Percentiles rank a stretch among this genome's conserved stretches.
phyloP scores from a whole-genome alignment of 2,329 filamentous ascomycete genomes.

The Cephalotrichum gorgonifer region DNA sequence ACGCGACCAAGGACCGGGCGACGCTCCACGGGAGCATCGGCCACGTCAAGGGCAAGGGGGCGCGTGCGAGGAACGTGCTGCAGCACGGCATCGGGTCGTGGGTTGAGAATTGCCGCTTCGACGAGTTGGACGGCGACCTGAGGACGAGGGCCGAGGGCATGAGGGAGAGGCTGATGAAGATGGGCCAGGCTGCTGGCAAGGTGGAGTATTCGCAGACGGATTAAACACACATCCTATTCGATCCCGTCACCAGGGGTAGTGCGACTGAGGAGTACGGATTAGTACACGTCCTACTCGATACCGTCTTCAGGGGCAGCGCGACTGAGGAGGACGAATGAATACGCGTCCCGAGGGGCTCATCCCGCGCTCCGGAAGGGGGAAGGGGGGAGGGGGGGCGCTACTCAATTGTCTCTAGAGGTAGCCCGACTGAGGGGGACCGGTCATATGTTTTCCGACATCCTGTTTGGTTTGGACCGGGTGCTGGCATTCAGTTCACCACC shows the following conservation, averaged over 20 bases:
- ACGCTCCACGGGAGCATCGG: conserved; percentile 67
- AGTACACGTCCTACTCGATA: no score
- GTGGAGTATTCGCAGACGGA: conserved; percentile 55
- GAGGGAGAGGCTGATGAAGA: conserved; percentile 48
- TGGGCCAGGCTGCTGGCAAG: conserved; percentile 47
- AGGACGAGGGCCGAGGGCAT: conserved; percentile 49
- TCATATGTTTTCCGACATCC: no score
- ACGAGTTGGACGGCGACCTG: conserved; percentile 27
- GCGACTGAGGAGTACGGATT: no score
- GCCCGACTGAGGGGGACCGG: no score
- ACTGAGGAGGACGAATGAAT: no score
- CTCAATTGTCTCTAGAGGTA: no score
- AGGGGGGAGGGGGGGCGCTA: no score
- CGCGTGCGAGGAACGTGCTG: conserved; percentile 60
- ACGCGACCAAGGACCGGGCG: conserved; percentile 47
- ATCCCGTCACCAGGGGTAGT: no score
- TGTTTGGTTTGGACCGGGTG: neutral
- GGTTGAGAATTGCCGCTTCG: conserved; percentile 50
- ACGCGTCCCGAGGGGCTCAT: no score
- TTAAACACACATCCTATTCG: no score
- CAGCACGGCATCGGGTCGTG: conserved; percentile 64
- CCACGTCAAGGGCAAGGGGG: conserved; percentile 39
- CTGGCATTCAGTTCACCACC: neutral
- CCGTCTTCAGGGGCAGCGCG: no score
- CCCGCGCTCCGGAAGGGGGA: no score